A percentile compares a stretch with the other conserved stretches of the same genome.
These are phyloP conservation scores for Alternaria solani DNA, from an alignment of 2,329 filamentous ascomycete genomes.

Conservation along the genomic window DNA sequence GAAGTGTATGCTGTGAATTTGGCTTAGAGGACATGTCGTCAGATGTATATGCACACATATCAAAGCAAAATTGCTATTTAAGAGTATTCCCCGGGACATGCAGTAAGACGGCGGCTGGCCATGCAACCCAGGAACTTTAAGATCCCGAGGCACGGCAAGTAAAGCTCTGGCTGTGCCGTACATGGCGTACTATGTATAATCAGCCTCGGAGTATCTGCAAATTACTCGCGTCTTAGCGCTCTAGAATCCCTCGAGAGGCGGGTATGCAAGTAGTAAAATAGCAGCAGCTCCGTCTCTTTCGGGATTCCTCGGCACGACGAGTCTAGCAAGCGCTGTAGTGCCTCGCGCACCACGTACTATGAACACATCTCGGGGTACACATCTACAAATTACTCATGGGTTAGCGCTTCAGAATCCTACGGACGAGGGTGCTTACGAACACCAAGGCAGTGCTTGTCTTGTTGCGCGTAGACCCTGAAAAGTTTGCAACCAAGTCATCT, in stretches of 20 bases:
- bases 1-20: neutral
- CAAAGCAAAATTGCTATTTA: neutral
- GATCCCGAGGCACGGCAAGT: neutral
- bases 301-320: neutral
- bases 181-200: neutral
- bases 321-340: neutral
- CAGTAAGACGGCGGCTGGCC: constrained; percentile 7
- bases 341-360: neutral
- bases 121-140: neutral
- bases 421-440: neutral
- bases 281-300: neutral
- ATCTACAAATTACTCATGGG: neutral
- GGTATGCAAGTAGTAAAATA: neutral
- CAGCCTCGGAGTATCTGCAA: neutral
- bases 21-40: neutral
- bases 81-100: neutral
- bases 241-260: neutral
- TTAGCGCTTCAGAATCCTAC: neutral
- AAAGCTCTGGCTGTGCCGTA: neutral
- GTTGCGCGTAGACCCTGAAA: neutral
- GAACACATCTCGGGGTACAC: neutral
- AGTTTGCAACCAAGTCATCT: too few relatives aligned
- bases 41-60: constrained; percentile 4
- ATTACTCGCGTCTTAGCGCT: neutral
- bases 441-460: neutral